Base-by-base conservation (phyloP, 1,139 yeast species). In the Candida tetrigidarum region DNA sequence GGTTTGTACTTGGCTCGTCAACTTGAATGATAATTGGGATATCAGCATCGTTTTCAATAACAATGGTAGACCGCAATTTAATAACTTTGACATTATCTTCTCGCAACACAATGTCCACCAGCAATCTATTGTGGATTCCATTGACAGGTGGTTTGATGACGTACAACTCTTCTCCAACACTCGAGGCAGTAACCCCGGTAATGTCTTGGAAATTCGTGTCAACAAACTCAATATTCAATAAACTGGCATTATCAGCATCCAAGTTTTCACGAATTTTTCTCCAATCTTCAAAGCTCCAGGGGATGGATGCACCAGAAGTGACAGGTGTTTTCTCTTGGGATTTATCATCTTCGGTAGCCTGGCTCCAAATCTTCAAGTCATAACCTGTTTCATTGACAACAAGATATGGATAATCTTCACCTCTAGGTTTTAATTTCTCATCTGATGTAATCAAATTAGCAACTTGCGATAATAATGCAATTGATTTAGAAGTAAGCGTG, bases 251-350 rank as follows among this genome's bases (percentile, higher is more conserved):
- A 50, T 86, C 86, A 2, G 88, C 81, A 50, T 82, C 84, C 46
- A 91, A 69, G 48, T 84, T 83, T 58, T 93, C 96, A 62, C 99
- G 83, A 16, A 91, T 81, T 27, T 77, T 78, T 50, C 88, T 77
- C 97, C 98, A 93, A 58, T 93, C 97, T 58, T 92, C 96, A 69
- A 95, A 95, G 36, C 93, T 84, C 98, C 98, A 95, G 0, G 92
- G 86, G 9, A 81, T 65, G 6, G 67, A 67, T 5, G 77, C 78
- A 3, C 80, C 78, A 37, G 83, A 76, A 39, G 69, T 69, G 19
- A 91, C 63, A 0, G 59, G 47, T 0, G 75, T 69, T 26, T 45
- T 47, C 11, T n/a, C n/a, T n/a, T n/a, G n/a, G n/a, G 43, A 45
- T 8, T 38, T 57, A 27, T 37, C 53, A 5, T 47, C 47, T 2